phyloP scores from a whole-genome alignment of 2,329 filamentous ascomycete genomes.

The Myrmaecium sp. region DNA sequence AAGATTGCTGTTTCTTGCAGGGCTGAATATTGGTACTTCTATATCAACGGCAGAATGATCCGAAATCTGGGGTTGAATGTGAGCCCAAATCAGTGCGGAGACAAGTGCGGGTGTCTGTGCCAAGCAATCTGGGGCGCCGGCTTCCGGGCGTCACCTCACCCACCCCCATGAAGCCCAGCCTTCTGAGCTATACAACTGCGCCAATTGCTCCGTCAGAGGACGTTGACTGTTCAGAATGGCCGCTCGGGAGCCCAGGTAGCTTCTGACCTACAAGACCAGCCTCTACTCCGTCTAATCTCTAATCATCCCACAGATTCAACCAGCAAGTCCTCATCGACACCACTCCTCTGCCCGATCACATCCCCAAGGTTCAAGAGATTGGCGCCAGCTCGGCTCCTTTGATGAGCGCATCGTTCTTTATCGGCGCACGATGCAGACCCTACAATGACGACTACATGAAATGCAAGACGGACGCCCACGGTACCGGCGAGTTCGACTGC shows the following conservation, averaged over 20 bases:
- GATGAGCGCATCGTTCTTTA: conserved; percentile 86
- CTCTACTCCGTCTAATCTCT: conserved; percentile 3
- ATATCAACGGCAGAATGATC: too few relatives aligned
- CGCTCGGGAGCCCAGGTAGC: conserved; percentile 42
- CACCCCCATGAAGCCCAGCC: too few relatives aligned
- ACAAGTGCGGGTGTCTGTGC: too few relatives aligned
- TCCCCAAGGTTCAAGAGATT: conserved; percentile 87
- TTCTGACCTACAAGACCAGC: conserved; percentile 12
- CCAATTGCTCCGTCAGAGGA: too few relatives aligned
- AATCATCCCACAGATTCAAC: conserved; percentile 56
- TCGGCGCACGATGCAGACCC: conserved; percentile 80
- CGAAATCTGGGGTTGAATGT: too few relatives aligned
- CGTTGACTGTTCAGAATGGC: conserved; percentile 48
- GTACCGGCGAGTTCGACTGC: conserved; percentile 83
- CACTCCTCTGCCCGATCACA: conserved; percentile 78
- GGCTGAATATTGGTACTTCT: too few relatives aligned
- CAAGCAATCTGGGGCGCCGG: too few relatives aligned
- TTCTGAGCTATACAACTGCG: too few relatives aligned
- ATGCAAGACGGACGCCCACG: conserved; percentile 91
- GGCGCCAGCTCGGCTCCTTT: conserved; percentile 86
- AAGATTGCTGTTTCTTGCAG: too few relatives aligned
- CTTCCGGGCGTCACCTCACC: too few relatives aligned
- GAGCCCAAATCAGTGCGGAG: too few relatives aligned
- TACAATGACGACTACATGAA: conserved; percentile 99
- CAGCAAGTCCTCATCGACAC: conserved; percentile 88